phyloP scores from a whole-genome alignment of 257 asterid species.

The Vinca minor region DNA sequence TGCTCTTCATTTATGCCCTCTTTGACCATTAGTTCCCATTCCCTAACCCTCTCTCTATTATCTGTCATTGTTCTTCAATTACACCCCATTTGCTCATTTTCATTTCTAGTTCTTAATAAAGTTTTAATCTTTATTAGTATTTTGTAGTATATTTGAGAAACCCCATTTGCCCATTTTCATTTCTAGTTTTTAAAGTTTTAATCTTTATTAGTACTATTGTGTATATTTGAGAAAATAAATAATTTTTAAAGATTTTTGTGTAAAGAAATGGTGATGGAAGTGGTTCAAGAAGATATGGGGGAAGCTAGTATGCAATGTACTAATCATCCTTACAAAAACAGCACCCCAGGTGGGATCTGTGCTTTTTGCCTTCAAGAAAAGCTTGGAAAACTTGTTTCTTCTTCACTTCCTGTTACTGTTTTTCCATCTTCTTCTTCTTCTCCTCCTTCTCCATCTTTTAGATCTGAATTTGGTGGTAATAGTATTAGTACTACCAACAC shows the following conservation, averaged over 20 bases:
- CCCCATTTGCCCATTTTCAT: slow-evolving; percentile 21
- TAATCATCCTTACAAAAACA: slow-evolving; percentile 77
- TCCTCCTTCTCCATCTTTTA: slow-evolving; percentile 65
- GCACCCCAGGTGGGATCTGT: slow-evolving; percentile 89
- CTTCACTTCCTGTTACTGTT: slow-evolving; percentile 62
- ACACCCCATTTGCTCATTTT: slow-evolving; percentile 20
- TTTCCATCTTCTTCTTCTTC: slow-evolving; percentile 86
- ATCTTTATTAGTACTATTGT: slow-evolving; percentile 4
- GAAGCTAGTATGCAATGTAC: slow-evolving; percentile 73
- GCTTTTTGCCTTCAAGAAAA: slow-evolving; percentile 94
- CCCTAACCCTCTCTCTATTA: background rate
- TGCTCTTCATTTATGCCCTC: slow-evolving; percentile 21
- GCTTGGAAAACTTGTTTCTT: slow-evolving; percentile 89
- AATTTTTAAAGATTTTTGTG: slow-evolving; percentile 6
- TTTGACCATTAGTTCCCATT: slow-evolving; percentile 27
- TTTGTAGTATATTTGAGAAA: too few relatives aligned
- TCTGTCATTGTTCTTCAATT: slow-evolving; percentile 5
- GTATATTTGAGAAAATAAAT: too few relatives aligned
- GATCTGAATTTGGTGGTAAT: slow-evolving; percentile 73
- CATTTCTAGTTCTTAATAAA: slow-evolving; percentile 1
- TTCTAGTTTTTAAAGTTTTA: slow-evolving; percentile 2
- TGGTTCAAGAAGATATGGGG: slow-evolving; percentile 86
- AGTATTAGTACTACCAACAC: too few relatives aligned
- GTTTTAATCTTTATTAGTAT: slow-evolving; percentile 7
- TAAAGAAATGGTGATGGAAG: slow-evolving; percentile 81